Percentiles rank a stretch among this genome's conserved stretches.
These are phyloP conservation scores for Hansfordia pulvinata DNA, from an alignment of 2,329 filamentous ascomycete genomes.

Conservation along the genomic window DNA sequence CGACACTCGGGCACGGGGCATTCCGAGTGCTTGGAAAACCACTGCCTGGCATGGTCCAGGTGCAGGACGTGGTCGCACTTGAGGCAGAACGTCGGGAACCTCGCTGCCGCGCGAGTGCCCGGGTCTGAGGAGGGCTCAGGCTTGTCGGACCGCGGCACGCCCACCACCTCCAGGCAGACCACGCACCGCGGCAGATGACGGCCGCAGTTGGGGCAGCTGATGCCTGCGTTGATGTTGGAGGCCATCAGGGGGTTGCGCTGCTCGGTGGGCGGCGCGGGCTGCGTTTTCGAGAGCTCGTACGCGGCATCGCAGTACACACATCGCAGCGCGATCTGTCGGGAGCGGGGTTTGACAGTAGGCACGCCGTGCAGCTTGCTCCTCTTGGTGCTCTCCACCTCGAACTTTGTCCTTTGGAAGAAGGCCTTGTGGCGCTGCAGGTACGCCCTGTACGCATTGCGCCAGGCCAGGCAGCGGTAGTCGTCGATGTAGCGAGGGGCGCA, in stretches of 20 bases:
- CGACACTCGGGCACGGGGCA: slow-evolving; percentile 57
- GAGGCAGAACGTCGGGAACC: slow-evolving; percentile 57
- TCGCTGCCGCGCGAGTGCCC: slow-evolving; percentile 31
- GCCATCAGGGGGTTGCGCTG: slow-evolving; percentile 41
- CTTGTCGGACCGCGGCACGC: slow-evolving; percentile 45
- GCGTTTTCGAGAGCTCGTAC: slow-evolving; percentile 30
- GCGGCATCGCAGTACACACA: slow-evolving; percentile 64
- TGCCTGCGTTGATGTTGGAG: slow-evolving; percentile 43
- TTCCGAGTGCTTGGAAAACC: slow-evolving; percentile 52
- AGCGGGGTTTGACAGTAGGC: slow-evolving; percentile 49
- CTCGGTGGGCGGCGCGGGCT: slow-evolving; percentile 3
- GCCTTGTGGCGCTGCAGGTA: slow-evolving; percentile 60
- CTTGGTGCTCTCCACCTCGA: slow-evolving; percentile 64
- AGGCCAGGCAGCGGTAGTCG: slow-evolving; percentile 61
- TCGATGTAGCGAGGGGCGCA: slow-evolving; percentile 65
- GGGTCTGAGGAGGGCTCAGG: slow-evolving; percentile 36
- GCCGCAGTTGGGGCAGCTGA: slow-evolving; percentile 54
- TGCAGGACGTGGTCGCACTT: slow-evolving; percentile 56
- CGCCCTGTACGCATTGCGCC: slow-evolving; percentile 59
- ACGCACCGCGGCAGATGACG: slow-evolving; percentile 54
- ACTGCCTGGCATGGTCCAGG: slow-evolving; percentile 51
- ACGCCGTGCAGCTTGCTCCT: slow-evolving; percentile 50
- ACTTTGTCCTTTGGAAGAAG: slow-evolving; percentile 64
- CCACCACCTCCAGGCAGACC: slow-evolving; percentile 53
- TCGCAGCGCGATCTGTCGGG: slow-evolving; percentile 58